Conservation (phyloP, 345 rosid genomes). For the Gossypium anomalum region DNA sequence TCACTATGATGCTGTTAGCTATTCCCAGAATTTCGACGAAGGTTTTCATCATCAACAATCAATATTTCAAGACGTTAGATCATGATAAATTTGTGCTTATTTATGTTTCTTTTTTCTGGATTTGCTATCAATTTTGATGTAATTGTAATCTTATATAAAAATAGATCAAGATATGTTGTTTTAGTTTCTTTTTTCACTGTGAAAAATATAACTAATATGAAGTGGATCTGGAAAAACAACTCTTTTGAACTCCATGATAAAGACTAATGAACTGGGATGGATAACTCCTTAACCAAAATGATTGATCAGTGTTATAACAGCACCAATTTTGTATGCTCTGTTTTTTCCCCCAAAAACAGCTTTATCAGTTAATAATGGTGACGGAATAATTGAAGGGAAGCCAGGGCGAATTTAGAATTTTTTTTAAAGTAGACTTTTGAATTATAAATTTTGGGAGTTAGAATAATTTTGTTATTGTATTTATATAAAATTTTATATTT, state of each 20-base stretch:
- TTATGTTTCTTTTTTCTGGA: not conserved
- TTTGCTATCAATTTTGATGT: not conserved
- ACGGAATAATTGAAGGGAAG: constrained; percentile 2
- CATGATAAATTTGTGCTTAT: constrained; percentile 1
- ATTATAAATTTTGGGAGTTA: too few species aligned
- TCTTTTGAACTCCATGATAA: not conserved
- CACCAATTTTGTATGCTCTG: not conserved
- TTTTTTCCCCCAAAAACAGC: not conserved
- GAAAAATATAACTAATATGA: not conserved
- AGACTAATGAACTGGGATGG: not conserved
- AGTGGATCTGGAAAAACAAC: not conserved
- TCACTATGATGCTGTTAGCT: constrained; percentile 73
- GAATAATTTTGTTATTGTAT: too few species aligned
- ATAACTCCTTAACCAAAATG: not conserved
- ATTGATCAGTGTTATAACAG: not conserved
- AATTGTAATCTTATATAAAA: not conserved
- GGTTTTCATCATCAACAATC: constrained; percentile 31
- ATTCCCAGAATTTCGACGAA: constrained; percentile 74
- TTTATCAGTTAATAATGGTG: not conserved
- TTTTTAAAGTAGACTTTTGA: too few species aligned
- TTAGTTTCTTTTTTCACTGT: not conserved
- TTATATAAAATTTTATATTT: too few species aligned
- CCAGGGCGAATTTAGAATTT: too few species aligned
- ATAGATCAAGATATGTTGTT: not conserved
- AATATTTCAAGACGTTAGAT: constrained; percentile 22